Evolutionary conservation across 1,284 basidiomycete species (phyloP).

Genomic region (Tetrapyrgos nigripes): DNA sequence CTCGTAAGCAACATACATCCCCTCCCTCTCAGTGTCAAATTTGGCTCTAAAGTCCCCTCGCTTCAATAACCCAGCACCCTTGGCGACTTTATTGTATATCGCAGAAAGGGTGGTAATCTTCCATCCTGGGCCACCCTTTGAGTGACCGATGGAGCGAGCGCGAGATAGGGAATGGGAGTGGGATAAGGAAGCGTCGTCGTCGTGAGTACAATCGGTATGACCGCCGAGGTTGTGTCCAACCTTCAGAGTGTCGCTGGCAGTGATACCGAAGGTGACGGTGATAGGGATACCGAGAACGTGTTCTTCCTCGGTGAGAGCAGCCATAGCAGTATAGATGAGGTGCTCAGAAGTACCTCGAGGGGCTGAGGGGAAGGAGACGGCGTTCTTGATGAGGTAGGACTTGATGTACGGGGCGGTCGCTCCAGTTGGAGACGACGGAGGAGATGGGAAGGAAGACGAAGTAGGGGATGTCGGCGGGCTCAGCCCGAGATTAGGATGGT

Average conservation of each 20-base stretch:
- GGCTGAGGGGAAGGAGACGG: constrained; percentile 49
- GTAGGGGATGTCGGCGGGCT: neutral
- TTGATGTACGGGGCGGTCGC: neutral
- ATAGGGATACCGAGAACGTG: constrained; percentile 25
- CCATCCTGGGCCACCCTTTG: constrained; percentile 44
- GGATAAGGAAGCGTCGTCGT: neutral
- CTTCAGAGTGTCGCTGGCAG: constrained; percentile 42
- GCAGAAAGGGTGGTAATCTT: constrained; percentile 45
- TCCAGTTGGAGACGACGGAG: neutral
- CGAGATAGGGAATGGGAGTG: too few species aligned
- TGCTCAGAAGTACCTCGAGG: constrained; percentile 53
- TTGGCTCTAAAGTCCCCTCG: constrained; percentile 52
- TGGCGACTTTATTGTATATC: constrained; percentile 44
- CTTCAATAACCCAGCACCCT: constrained; percentile 40
- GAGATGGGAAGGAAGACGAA: neutral
- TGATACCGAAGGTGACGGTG: constrained; percentile 50
- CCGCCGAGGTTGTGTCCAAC: constrained; percentile 41
- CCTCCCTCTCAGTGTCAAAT: constrained; percentile 44
- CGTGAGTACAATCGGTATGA: neutral
- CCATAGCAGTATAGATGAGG: constrained; percentile 49
- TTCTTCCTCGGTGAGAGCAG: constrained; percentile 34
- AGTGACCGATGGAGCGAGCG: too few species aligned
- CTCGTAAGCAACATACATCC: constrained; percentile 54
- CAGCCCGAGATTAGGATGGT: neutral
- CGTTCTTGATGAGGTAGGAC: constrained; percentile 54